A percentile compares a stretch with the other conserved stretches of the same genome.
These are phyloP conservation scores for Globisporangium echinulatum DNA, from an alignment of 352 stramenopile genomes.

Conservation along the genomic window DNA sequence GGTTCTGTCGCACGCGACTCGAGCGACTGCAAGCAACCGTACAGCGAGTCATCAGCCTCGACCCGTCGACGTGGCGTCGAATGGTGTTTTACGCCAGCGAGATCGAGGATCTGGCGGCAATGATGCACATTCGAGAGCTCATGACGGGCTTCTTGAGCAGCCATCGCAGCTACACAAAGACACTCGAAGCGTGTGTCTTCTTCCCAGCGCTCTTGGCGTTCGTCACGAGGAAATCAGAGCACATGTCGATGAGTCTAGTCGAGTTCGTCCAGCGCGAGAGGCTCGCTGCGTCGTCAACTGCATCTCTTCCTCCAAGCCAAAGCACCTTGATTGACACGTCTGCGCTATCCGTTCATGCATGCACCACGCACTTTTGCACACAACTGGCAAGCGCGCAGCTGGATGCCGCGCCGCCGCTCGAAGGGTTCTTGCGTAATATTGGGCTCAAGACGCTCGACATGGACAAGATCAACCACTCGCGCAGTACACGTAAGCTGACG, in stretches of 20 bases:
- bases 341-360: not conserved
- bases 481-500: slow-evolving; percentile 5
- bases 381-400: not conserved
- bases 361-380: not conserved
- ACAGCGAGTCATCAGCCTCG: slow-evolving; percentile 11
- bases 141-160: slow-evolving; percentile 2
- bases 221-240: slow-evolving; percentile 8
- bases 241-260: slow-evolving; percentile 8
- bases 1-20: slow-evolving; percentile 9
- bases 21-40: slow-evolving; percentile 8
- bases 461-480: slow-evolving; percentile 14
- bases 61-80: slow-evolving; percentile 6
- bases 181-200: slow-evolving; percentile 12
- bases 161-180: slow-evolving; percentile 8
- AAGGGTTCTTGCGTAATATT: slow-evolving; percentile 13
- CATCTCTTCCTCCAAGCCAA: not conserved
- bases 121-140: slow-evolving; percentile 9
- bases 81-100: slow-evolving; percentile 12
- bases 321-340: not conserved
- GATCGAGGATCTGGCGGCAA: slow-evolving; percentile 7
- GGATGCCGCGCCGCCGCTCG: slow-evolving; percentile 1
- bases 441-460: slow-evolving; percentile 13
- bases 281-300: not conserved
- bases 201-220: slow-evolving; percentile 7
- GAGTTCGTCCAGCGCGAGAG: slow-evolving; percentile 4